phyloP scores from a whole-genome alignment of 2,329 filamentous ascomycete species.

The Rhynchosporium graminicola region DNA sequence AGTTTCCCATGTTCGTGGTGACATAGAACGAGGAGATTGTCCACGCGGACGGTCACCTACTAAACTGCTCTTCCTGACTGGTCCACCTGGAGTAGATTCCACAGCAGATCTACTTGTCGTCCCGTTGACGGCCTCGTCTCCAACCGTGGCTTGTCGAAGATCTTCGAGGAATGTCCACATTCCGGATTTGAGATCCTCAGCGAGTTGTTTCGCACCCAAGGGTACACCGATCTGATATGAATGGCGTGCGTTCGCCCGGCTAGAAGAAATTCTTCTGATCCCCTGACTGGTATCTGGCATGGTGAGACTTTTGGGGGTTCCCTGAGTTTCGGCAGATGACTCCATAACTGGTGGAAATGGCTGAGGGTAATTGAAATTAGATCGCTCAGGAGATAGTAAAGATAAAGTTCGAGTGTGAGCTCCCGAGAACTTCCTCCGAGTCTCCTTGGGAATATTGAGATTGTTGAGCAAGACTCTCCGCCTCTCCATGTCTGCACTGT shows the following conservation, averaged over 20 bases:
- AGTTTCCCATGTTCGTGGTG: slow-evolving; percentile 38
- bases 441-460: slow-evolving; percentile 47
- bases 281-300: slow-evolving; percentile 40
- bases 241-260: slow-evolving; percentile 33
- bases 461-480: slow-evolving; percentile 65
- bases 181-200: slow-evolving; percentile 82
- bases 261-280: slow-evolving; percentile 33
- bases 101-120: slow-evolving; percentile 39
- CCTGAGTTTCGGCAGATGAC: slow-evolving; percentile 28
- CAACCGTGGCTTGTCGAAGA: slow-evolving; percentile 90
- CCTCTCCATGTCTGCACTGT: slow-evolving; percentile 67
- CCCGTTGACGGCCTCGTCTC: slow-evolving; percentile 80
- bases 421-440: slow-evolving; percentile 62
- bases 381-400: slow-evolving; percentile 66
- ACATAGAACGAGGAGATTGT: slow-evolving; percentile 30
- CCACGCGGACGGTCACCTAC: slow-evolving; percentile 26
- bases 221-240: slow-evolving; percentile 40
- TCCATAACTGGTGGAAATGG: slow-evolving; percentile 41
- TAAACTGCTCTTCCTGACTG: slow-evolving; percentile 40
- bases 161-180: slow-evolving; percentile 96
- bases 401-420: slow-evolving; percentile 69
- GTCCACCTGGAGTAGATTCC: slow-evolving; percentile 33
- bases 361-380: slow-evolving; percentile 30
- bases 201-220: slow-evolving; percentile 39
- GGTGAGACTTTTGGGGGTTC: slow-evolving; percentile 32